A percentile compares a stretch with the other conserved stretches of the same genome.
Evolutionary conservation across 2,329 filamentous ascomycete genomes (phyloP).

Genomic region (Mycosphaerella sp.): DNA sequence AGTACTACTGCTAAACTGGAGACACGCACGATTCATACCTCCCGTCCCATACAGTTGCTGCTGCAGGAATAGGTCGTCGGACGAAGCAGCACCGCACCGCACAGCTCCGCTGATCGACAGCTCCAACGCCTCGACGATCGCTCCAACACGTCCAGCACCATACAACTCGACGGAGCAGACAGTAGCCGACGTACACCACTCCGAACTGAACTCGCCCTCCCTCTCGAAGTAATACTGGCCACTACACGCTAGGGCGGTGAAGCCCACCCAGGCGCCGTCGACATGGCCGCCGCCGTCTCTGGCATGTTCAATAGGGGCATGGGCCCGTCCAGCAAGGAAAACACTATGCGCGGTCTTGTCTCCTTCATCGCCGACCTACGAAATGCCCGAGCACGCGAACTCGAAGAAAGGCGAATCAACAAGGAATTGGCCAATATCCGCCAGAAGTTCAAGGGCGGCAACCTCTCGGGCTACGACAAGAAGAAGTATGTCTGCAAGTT

Average conservation of each 20-base stretch:
- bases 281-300: conserved; percentile 33
- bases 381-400: conserved; percentile 87
- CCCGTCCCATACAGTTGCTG: background rate
- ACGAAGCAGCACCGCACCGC: background rate
- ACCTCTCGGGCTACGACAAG: conserved; percentile 92
- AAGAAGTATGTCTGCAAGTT: conserved; percentile 99
- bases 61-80: background rate
- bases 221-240: conserved; percentile 6
- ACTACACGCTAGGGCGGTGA: conserved; percentile 11
- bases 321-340: conserved; percentile 32
- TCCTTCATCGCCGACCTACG: conserved; percentile 97
- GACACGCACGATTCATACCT: background rate
- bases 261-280: conserved; percentile 19
- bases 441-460: conserved; percentile 89
- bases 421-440: conserved; percentile 98
- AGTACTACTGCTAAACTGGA: background rate
- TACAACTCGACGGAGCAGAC: background rate
- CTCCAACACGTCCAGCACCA: background rate
- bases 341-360: conserved; percentile 61
- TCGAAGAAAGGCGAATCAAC: conserved; percentile 99
- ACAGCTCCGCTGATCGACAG: conserved; percentile 3
- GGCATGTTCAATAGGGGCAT: conserved; percentile 35
- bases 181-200: background rate
- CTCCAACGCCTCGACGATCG: conserved; percentile 1
- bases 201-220: background rate